These are phyloP conservation scores for Fusarium humuli DNA, from an alignment of 2,329 filamentous ascomycete genomes.

Conservation along the genomic window DNA sequence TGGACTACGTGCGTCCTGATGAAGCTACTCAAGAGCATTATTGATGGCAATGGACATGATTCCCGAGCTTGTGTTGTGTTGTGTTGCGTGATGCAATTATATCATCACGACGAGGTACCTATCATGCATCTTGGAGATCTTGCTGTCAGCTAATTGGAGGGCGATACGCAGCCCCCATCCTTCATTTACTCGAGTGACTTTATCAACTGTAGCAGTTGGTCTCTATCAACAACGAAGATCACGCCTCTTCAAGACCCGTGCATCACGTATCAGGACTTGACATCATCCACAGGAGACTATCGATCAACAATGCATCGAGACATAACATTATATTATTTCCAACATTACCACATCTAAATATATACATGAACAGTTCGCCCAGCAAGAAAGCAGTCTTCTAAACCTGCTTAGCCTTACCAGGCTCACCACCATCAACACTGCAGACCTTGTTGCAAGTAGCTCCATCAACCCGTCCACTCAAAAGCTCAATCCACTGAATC, in stretches of 20 bases:
- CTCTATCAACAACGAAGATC: background rate
- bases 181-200: background rate
- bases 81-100: too few species aligned
- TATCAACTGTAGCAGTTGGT: background rate
- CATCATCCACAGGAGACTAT: background rate
- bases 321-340: background rate
- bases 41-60: background rate
- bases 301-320: background rate
- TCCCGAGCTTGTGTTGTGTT: background rate
- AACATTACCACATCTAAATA: background rate
- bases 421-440: slow-evolving; percentile 47
- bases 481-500: slow-evolving; percentile 70
- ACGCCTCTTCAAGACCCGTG: background rate
- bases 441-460: slow-evolving; percentile 36
- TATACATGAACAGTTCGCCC: slow-evolving; percentile 1
- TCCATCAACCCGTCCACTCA: slow-evolving; percentile 57
- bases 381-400: background rate
- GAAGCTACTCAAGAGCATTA: background rate
- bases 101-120: background rate
- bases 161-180: background rate
- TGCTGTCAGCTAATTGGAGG: background rate
- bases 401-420: slow-evolving; percentile 54
- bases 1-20: background rate
- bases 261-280: background rate
- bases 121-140: background rate